Evolutionary conservation across 306 rosid species (phyloP).

Genomic region (Cicer arietinum): DNA sequence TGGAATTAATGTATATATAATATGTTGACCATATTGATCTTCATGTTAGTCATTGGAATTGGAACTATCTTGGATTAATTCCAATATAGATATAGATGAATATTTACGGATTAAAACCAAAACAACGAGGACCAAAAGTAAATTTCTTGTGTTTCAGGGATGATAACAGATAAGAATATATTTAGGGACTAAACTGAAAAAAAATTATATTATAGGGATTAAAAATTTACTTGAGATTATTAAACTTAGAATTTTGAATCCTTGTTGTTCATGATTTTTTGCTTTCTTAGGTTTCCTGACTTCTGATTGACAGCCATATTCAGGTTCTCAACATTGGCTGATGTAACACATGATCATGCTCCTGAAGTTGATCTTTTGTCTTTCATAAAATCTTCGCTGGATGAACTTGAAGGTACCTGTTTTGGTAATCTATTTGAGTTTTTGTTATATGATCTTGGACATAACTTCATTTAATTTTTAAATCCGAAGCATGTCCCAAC

Average conservation of each 20-base stretch:
- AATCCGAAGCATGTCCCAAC: slow-evolving; percentile 14
- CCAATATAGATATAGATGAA: neutral
- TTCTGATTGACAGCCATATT: slow-evolving; percentile 58
- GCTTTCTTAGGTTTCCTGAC: slow-evolving; percentile 56
- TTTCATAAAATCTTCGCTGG: slow-evolving; percentile 65
- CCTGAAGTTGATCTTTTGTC: slow-evolving; percentile 58
- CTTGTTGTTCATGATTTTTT: slow-evolving; percentile 33
- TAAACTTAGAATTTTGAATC: neutral
- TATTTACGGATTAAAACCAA: neutral
- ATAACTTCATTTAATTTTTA: slow-evolving; percentile 10
- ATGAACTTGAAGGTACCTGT: slow-evolving; percentile 74
- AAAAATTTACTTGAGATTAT: neutral
- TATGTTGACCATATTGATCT: neutral
- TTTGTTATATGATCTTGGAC: slow-evolving; percentile 20
- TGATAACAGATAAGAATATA: neutral
- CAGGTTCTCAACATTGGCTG: slow-evolving; percentile 68
- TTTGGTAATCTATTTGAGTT: slow-evolving; percentile 16
- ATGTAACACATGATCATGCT: slow-evolving; percentile 51
- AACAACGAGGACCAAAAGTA: neutral
- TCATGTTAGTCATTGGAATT: neutral
- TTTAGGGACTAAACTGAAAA: neutral
- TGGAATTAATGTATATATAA: neutral
- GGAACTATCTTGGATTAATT: neutral
- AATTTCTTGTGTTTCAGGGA: neutral
- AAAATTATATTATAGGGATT: neutral